phyloP scores from a whole-genome alignment of 306 rosid species.

The Albizia julibrissin region DNA sequence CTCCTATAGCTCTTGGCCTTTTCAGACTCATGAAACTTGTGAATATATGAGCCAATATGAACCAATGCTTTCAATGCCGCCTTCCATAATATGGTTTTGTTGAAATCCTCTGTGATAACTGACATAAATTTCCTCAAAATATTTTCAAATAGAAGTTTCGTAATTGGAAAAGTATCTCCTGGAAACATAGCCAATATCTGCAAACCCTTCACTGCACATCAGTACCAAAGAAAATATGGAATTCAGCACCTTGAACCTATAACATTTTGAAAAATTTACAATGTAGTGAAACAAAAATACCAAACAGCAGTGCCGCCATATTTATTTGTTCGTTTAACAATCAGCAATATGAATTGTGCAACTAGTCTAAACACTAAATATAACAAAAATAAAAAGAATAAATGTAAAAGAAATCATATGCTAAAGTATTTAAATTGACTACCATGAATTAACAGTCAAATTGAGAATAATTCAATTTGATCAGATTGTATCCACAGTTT shows the following conservation, averaged over 20 bases:
- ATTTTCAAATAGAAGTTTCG: slow-evolving; percentile 52
- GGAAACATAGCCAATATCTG: slow-evolving; percentile 74
- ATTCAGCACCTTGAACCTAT: slow-evolving; percentile 29
- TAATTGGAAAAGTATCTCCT: slow-evolving; percentile 64
- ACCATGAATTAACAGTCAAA: background rate
- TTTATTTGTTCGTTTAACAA: background rate
- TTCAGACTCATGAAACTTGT: slow-evolving; percentile 56
- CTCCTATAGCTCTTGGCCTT: slow-evolving; percentile 59
- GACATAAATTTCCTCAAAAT: slow-evolving; percentile 68
- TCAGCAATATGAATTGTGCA: slow-evolving; percentile 9
- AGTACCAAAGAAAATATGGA: slow-evolving; percentile 27
- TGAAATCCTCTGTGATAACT: slow-evolving; percentile 58
- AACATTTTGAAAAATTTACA: slow-evolving; percentile 9
- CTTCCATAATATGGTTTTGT: slow-evolving; percentile 63
- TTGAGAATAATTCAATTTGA: slow-evolving; percentile 24
- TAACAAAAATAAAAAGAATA: background rate
- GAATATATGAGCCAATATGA: slow-evolving; percentile 68
- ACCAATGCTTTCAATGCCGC: slow-evolving; percentile 67
- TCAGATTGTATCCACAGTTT: slow-evolving; percentile 4
- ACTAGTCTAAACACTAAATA: slow-evolving; percentile 2
- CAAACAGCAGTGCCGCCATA: background rate
- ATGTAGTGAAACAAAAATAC: slow-evolving; percentile 22
- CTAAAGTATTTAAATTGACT: background rate
- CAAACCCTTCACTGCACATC: slow-evolving; percentile 80
- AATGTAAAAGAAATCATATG: background rate